These are phyloP conservation scores for Aspergillus steynii DNA, from an alignment of 495 filamentous ascomycete genomes.

Conservation along the genomic window DNA sequence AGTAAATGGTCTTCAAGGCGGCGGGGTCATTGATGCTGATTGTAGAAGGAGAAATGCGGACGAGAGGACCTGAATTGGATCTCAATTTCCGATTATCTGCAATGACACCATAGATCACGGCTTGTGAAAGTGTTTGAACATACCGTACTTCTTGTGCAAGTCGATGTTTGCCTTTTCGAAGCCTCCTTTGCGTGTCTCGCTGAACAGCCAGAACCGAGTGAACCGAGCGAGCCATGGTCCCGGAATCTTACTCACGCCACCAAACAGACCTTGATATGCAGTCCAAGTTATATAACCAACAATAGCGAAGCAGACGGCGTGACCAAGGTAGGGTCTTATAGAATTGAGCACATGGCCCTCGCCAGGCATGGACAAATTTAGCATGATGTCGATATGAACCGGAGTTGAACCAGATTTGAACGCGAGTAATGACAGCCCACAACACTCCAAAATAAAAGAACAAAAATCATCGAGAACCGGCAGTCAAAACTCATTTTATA, in stretches of 20 bases:
- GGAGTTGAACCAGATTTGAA: too few species aligned
- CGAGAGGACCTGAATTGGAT: constrained; percentile 49
- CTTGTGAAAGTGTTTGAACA: neutral
- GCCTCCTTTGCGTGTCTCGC: constrained; percentile 3
- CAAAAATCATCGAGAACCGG: too few species aligned
- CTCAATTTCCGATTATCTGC: neutral
- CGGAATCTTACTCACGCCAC: neutral
- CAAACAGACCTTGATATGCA: too few species aligned
- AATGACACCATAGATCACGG: constrained; percentile 21
- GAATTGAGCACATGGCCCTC: neutral
- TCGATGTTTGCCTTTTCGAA: constrained; percentile 9
- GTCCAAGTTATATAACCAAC: too few species aligned
- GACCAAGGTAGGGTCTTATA: too few species aligned
- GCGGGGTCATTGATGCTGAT: constrained; percentile 64
- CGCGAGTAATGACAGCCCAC: too few species aligned
- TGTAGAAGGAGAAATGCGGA: constrained; percentile 61
- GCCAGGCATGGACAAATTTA: neutral
- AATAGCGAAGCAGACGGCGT: too few species aligned
- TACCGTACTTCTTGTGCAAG: constrained; percentile 15
- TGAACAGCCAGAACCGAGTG: constrained; percentile 14
- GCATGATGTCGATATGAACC: neutral
- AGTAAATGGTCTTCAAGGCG: constrained; percentile 69
- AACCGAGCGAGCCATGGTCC: constrained; percentile 14
- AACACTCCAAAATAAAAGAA: too few species aligned
- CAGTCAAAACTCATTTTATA: too few species aligned